Percentiles rank a stretch among this genome's conserved stretches.
Evolutionary conservation across 2,329 filamentous ascomycete species (phyloP).

Genomic region (Truncatella angustata): DNA sequence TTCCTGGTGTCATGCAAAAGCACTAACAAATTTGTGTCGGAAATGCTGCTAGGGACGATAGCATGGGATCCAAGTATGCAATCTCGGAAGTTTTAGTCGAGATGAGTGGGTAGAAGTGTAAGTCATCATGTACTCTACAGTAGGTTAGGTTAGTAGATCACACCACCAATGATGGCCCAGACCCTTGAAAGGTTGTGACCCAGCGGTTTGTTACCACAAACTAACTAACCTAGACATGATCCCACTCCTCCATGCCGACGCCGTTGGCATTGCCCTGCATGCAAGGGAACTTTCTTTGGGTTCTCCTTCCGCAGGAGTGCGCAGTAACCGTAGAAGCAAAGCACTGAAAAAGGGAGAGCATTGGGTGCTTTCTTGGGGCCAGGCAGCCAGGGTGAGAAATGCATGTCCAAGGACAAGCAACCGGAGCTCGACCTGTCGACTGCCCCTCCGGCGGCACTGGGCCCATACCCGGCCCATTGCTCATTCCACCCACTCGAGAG

Average conservation of each 20-base stretch:
- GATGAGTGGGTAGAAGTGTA: neutral
- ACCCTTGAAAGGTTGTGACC: neutral
- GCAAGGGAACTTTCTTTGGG: neutral
- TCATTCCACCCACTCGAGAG: too few species aligned
- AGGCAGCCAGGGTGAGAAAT: too few species aligned
- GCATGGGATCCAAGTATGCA: too few species aligned
- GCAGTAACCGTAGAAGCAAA: too few species aligned
- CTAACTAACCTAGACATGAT: too few species aligned
- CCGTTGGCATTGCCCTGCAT: neutral
- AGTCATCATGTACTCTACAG: neutral
- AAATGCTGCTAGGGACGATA: neutral
- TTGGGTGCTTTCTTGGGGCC: too few species aligned
- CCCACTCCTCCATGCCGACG: slow-evolving; percentile 3
- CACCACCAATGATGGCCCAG: neutral
- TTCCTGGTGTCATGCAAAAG: neutral
- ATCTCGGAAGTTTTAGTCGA: neutral
- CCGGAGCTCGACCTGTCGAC: too few species aligned
- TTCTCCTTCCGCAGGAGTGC: too few species aligned
- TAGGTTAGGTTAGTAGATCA: neutral
- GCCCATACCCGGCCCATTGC: too few species aligned
- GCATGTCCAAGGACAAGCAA: too few species aligned
- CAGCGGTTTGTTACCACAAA: slow-evolving; percentile 2
- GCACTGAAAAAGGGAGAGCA: too few species aligned
- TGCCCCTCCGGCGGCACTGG: too few species aligned
- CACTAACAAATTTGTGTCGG: neutral